Conservation (phyloP, 306 rosid genomes). For the Rosa lucieae region DNA sequence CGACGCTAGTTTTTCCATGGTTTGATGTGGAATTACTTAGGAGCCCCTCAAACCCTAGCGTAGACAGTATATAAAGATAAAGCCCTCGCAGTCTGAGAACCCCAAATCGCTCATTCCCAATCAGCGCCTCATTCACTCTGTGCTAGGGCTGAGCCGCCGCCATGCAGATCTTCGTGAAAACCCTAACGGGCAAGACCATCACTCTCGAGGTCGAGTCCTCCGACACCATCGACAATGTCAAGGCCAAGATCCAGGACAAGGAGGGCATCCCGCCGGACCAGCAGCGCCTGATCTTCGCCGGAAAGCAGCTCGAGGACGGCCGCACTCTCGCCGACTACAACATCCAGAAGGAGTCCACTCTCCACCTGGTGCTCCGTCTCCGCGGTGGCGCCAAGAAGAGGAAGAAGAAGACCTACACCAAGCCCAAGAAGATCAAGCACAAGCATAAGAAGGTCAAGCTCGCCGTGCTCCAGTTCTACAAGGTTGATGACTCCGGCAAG, state of each 20-base stretch:
- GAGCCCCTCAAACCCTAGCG: slow-evolving; percentile 1
- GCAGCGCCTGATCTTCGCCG: slow-evolving; percentile 93
- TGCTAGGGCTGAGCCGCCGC: slow-evolving; percentile 16
- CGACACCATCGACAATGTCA: slow-evolving; percentile 88
- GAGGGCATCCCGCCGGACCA: slow-evolving; percentile 96
- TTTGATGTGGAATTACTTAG: neutral
- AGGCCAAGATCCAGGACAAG: slow-evolving; percentile 94
- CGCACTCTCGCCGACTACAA: slow-evolving; percentile 95
- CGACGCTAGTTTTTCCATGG: too few relatives aligned
- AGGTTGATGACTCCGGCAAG: slow-evolving; percentile 86
- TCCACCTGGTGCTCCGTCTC: slow-evolving; percentile 88
- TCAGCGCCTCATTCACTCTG: neutral
- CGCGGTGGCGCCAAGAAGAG: slow-evolving; percentile 96
- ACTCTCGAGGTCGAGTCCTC: slow-evolving; percentile 94
- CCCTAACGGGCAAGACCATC: slow-evolving; percentile 92
- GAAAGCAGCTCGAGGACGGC: slow-evolving; percentile 93
- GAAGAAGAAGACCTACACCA: slow-evolving; percentile 97
- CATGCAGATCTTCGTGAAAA: slow-evolving; percentile 97
- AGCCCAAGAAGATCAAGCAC: slow-evolving; percentile 97
- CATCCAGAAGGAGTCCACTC: slow-evolving; percentile 92
- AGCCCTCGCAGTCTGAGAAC: neutral
- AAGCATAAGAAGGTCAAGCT: slow-evolving; percentile 96
- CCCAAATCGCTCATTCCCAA: neutral
- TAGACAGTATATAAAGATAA: neutral
- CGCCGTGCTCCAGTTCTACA: slow-evolving; percentile 75